Conservation (phyloP, 192 early-diverging fungal species). For the Phlyctochytrium arcticum region DNA sequence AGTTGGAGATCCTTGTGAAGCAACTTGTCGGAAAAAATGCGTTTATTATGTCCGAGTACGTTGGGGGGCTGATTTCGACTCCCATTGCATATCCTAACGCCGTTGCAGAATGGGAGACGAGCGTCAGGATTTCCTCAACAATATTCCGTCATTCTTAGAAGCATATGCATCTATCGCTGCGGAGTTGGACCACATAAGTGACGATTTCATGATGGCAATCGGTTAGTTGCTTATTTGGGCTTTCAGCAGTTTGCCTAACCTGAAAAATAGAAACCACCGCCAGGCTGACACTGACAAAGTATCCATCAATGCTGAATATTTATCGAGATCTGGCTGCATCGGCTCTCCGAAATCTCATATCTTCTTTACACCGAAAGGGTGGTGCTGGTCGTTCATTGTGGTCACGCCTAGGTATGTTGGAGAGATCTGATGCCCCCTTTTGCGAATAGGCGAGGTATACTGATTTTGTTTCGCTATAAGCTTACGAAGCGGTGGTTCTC, state of each 20-base stretch:
- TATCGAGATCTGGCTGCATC: slow-evolving; percentile 41
- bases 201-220: slow-evolving; percentile 42
- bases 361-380: slow-evolving; percentile 45
- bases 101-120: slow-evolving; percentile 41
- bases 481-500: slow-evolving; percentile 48
- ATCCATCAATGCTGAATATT: slow-evolving; percentile 39
- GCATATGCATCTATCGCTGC: slow-evolving; percentile 54
- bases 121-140: slow-evolving; percentile 16
- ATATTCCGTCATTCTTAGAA: slow-evolving; percentile 56
- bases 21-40: slow-evolving; percentile 45
- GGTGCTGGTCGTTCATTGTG: slow-evolving; percentile 14
- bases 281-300: slow-evolving; percentile 45
- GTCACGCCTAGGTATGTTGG: slow-evolving; percentile 27
- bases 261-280: slow-evolving; percentile 32
- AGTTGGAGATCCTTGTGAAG: slow-evolving; percentile 41
- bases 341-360: slow-evolving; percentile 51
- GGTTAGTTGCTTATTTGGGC: neutral
- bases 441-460: neutral
- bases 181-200: slow-evolving; percentile 43
- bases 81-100: neutral
- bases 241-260: neutral
- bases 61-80: neutral
- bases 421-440: too few species aligned
- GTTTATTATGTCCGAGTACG: slow-evolving; percentile 2
- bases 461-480: slow-evolving; percentile 22